Conservation (phyloP, 306 rosid species). For the Castanopsis chinensis region DNA sequence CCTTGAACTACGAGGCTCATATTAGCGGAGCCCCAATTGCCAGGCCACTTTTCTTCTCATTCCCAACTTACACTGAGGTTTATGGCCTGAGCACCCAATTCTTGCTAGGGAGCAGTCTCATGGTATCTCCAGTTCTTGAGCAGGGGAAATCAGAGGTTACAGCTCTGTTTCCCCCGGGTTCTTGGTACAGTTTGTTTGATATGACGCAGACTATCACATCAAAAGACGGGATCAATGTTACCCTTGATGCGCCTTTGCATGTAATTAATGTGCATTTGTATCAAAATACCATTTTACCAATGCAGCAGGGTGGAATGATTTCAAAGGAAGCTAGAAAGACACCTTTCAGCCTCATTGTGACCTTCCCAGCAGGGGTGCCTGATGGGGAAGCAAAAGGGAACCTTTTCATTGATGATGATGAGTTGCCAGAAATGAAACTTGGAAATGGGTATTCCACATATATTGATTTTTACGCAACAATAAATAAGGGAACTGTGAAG, state of each 20-base stretch:
- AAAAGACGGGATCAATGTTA: conserved; percentile 48
- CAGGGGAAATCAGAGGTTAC: conserved; percentile 65
- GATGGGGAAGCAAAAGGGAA: conserved; percentile 77
- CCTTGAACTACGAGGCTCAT: conserved; percentile 90
- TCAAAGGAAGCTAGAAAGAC: conserved; percentile 83
- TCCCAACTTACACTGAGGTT: conserved; percentile 60
- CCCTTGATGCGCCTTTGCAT: conserved; percentile 81
- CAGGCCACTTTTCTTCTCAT: conserved; percentile 91
- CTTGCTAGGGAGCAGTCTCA: conserved; percentile 74
- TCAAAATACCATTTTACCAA: conserved; percentile 81
- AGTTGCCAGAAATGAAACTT: conserved; percentile 72
- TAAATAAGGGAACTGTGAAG: conserved; percentile 61
- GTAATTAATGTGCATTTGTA: conserved; percentile 85
- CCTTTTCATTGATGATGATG: conserved; percentile 75
- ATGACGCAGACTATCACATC: conserved; percentile 54
- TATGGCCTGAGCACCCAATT: conserved; percentile 85
- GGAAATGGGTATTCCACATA: conserved; percentile 77
- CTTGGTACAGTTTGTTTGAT: conserved; percentile 87
- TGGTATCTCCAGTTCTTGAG: conserved; percentile 87
- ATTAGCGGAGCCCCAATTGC: conserved; percentile 87
- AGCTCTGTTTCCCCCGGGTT: conserved; percentile 89
- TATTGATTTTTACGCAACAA: conserved; percentile 56
- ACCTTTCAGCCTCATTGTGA: conserved; percentile 64
- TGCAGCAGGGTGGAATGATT: conserved; percentile 84
- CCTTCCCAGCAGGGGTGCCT: conserved; percentile 68